Evolutionary conservation across 140 eudicot species (phyloP), one percentile per base, ranked within the genome.

Genomic region (Stevia rebaudiana): DNA sequence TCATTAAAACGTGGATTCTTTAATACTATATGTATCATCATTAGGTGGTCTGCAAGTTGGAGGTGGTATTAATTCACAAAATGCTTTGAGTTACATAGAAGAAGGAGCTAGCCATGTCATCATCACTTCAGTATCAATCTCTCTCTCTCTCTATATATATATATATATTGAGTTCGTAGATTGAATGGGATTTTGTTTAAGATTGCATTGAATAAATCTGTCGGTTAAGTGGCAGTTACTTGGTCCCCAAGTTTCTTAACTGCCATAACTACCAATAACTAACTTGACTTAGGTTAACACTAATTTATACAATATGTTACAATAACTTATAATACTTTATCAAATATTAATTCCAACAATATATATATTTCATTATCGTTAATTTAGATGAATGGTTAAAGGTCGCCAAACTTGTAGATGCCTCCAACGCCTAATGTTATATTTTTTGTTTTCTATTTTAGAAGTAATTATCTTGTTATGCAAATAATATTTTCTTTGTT

Each of bases 61-160:
- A 58, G 98, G 98, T 72, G 98, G 98, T 66, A 85, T 91, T 69
- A 87, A 81, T 80, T 57, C 92, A 35, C 70, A 65, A 59, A 91
- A 91, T 73, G 95, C 96, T 43, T 69, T 80, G 73, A 77, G 75
- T 69, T 91, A 82, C 96, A 79, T 91, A 18, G 76, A 87, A 15
- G 87, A 85, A 76, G 98, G 98, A 81, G 98, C 96, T 36, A 87
- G 98, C 89, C 98, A 91, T 83, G 85, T 91, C 79, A 87, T 91
- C 65, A 77, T 91, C 52, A 91, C 98, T 53, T 91, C 98, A 8
- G 98, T 91, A 87, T 61, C 86, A 1, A 48, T 17, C 42, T 31
- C 12, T 33, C 10, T 30, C 16, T 1, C 9, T 7, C 4, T 7
- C n/a, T n/a, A n/a, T n/a, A n/a, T n/a, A n/a, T n/a, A n/a, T n/a